phyloP scores from a whole-genome alignment of 2,329 filamentous ascomycete species.

The Stagonosporopsis tanaceti region DNA sequence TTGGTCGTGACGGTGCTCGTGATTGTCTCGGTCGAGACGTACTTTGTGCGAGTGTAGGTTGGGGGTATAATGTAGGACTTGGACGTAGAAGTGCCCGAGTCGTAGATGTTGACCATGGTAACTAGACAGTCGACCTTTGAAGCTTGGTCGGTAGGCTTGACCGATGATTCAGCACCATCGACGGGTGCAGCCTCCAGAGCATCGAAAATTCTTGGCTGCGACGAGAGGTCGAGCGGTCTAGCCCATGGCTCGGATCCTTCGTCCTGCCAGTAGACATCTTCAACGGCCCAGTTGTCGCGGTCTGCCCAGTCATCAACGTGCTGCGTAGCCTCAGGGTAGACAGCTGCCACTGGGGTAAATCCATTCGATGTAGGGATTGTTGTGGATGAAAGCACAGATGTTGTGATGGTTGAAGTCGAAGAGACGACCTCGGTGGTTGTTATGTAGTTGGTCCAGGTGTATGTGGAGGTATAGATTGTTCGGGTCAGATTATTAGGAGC shows the following conservation, averaged over 20 bases:
- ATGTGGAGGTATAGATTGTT: slow-evolving; percentile 18
- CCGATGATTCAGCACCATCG: not conserved
- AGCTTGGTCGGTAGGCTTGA: not conserved
- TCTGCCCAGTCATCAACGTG: slow-evolving; percentile 14
- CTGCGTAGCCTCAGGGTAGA: slow-evolving; percentile 12
- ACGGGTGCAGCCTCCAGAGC: not conserved
- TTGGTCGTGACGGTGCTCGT: slow-evolving; percentile 13
- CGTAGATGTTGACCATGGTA: slow-evolving; percentile 14
- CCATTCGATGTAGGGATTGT: slow-evolving; percentile 8
- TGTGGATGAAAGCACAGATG: slow-evolving; percentile 3
- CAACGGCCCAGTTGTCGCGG: slow-evolving; percentile 13
- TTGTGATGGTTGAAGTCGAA: slow-evolving; percentile 10
- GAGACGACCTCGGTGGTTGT: slow-evolving; percentile 8
- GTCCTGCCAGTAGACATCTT: slow-evolving; percentile 17
- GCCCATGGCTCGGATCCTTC: not conserved
- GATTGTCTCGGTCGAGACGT: slow-evolving; percentile 11
- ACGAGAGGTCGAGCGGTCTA: not conserved
- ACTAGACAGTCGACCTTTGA: slow-evolving; percentile 16
- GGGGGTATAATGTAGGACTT: slow-evolving; percentile 13
- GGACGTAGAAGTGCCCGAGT: slow-evolving; percentile 10
- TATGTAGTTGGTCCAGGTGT: slow-evolving; percentile 17
- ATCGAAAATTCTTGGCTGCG: not conserved
- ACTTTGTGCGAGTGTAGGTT: slow-evolving; percentile 15
- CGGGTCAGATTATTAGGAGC: slow-evolving; percentile 17
- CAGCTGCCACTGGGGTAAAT: slow-evolving; percentile 13